Evolutionary conservation across 306 rosid species (phyloP).

Genomic region (Medicago lupulina): DNA sequence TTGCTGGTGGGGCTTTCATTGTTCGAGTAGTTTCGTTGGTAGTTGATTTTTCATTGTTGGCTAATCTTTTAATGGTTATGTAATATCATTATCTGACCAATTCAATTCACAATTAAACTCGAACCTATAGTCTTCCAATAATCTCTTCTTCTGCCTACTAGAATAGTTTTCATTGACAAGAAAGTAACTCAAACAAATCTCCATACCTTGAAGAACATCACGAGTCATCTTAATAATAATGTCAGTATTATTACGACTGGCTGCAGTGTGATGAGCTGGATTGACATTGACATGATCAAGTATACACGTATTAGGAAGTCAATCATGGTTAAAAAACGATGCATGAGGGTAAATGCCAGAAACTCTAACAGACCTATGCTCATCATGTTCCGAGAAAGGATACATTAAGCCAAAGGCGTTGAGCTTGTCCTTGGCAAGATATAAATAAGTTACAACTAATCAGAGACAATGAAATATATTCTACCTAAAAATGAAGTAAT

Average conservation of each 20-base stretch:
- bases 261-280: constrained; percentile 11
- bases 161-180: too few species aligned
- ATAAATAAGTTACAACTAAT: constrained; percentile 19
- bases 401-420: constrained; percentile 84
- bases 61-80: too few species aligned
- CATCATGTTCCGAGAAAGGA: constrained; percentile 56
- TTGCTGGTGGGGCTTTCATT: too few species aligned
- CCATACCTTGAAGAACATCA: too few species aligned
- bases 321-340: constrained; percentile 80
- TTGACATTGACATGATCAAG: constrained; percentile 69
- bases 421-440: constrained; percentile 71
- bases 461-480: background rate
- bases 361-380: constrained; percentile 70
- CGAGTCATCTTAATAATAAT: too few species aligned
- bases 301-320: constrained; percentile 92
- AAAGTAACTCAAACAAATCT: too few species aligned
- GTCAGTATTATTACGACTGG: constrained; percentile 52
- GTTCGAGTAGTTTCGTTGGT: too few species aligned
- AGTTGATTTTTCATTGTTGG: too few species aligned
- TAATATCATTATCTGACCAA: too few species aligned
- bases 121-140: too few species aligned
- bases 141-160: too few species aligned
- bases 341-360: constrained; percentile 72
- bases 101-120: too few species aligned
- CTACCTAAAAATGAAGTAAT: background rate